Evolutionary conservation across 192 early-diverging fungal genomes (phyloP).

Genomic region (Coemansia erecta): DNA sequence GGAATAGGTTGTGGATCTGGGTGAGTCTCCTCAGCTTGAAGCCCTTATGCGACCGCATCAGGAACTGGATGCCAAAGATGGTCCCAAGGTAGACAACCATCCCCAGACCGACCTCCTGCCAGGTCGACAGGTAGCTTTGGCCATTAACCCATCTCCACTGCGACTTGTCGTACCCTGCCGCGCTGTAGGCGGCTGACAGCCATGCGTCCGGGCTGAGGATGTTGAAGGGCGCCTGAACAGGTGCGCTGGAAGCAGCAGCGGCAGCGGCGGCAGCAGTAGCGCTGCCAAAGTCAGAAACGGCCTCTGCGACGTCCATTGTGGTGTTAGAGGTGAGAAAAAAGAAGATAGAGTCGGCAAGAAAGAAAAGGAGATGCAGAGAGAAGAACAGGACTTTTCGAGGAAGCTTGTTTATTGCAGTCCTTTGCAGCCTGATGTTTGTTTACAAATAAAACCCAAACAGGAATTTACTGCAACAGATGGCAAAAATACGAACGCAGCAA

Average conservation of each 20-base stretch:
- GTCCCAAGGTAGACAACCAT: constrained; percentile 63
- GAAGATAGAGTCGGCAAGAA: neutral
- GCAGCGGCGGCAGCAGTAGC: constrained; percentile 2
- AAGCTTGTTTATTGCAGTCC: constrained; percentile 7
- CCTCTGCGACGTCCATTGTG: constrained; percentile 20
- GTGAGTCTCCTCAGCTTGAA: constrained; percentile 70
- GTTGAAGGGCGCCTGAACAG: constrained; percentile 22
- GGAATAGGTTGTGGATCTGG: constrained; percentile 77
- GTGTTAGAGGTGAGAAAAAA: neutral
- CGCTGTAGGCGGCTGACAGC: constrained; percentile 37
- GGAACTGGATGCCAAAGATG: constrained; percentile 73
- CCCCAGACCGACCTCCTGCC: constrained; percentile 48
- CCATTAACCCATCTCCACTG: constrained; percentile 56
- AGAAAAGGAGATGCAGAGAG: neutral
- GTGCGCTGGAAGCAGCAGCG: neutral
- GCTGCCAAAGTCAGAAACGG: constrained; percentile 10
- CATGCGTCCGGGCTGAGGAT: constrained; percentile 38
- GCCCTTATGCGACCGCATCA: constrained; percentile 67
- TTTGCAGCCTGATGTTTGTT: neutral
- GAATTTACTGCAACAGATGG: constrained; percentile 13
- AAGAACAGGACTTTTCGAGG: neutral
- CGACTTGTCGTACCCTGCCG: constrained; percentile 44
- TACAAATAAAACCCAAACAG: constrained; percentile 1
- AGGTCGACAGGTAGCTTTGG: constrained; percentile 49
- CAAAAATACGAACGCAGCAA: constrained; percentile 11